Percentiles rank a stretch among this genome's conserved stretches.
These are phyloP conservation scores for Coemansia sp. DNA, from an alignment of 192 early-diverging fungal genomes.

Conservation along the genomic window DNA sequence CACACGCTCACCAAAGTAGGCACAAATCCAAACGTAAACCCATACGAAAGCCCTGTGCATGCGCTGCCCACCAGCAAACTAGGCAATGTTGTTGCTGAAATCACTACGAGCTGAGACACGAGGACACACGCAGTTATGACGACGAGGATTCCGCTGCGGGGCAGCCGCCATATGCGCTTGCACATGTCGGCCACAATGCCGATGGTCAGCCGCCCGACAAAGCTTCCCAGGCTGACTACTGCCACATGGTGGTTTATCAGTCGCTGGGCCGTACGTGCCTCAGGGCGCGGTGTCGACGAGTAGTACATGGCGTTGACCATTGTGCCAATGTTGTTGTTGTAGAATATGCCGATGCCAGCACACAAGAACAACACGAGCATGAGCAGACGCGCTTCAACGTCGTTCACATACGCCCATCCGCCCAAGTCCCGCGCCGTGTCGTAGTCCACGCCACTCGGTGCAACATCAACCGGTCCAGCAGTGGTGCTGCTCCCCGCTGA, in stretches of 20 bases:
- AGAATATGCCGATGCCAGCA: constrained; percentile 55
- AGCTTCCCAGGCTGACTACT: constrained; percentile 48
- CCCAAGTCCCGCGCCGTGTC: constrained; percentile 53
- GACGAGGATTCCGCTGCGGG: constrained; percentile 48
- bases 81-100: constrained; percentile 20
- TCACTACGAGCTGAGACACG: constrained; percentile 41
- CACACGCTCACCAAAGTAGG: constrained; percentile 54
- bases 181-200: constrained; percentile 43
- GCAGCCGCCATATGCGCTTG: constrained; percentile 43
- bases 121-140: constrained; percentile 29
- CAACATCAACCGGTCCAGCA: not conserved
- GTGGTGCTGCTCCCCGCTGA: not conserved
- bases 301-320: constrained; percentile 54
- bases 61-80: constrained; percentile 40
- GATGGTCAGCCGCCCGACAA: constrained; percentile 42
- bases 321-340: constrained; percentile 56
- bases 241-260: constrained; percentile 55
- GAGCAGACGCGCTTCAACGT: constrained; percentile 52
- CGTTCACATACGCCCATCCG: constrained; percentile 39
- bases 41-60: constrained; percentile 50
- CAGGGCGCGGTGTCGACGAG: constrained; percentile 31
- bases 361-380: constrained; percentile 49
- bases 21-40: constrained; percentile 50
- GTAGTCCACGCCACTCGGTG: constrained; percentile 34
- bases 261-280: constrained; percentile 41